These are phyloP conservation scores for Populus hybrid DNA, from an alignment of 441 rosid species.

Conservation along the genomic window DNA sequence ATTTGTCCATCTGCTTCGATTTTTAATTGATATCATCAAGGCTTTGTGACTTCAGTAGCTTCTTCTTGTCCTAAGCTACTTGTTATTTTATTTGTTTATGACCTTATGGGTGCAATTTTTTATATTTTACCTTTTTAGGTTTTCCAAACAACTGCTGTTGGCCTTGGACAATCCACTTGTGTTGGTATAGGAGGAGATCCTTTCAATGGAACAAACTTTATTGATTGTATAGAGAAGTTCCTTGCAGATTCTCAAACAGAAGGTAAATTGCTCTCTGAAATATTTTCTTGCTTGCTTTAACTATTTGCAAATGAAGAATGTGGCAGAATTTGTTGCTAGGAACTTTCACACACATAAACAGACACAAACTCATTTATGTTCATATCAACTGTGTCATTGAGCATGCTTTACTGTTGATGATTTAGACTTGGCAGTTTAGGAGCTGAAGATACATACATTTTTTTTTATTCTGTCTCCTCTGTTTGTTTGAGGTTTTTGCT, in stretches of 20 bases:
- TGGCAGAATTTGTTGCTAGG: not conserved
- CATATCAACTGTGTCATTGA: not conserved
- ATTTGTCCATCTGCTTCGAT: not conserved
- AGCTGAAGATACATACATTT: no score
- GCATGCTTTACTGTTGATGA: not conserved
- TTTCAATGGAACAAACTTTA: constrained; percentile 88
- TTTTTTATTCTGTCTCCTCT: not conserved
- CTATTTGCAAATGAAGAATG: not conserved
- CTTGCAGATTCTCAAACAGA: constrained; percentile 86
- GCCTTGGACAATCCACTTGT: constrained; percentile 87
- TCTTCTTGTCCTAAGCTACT: not conserved
- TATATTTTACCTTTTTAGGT: constrained; percentile 37
- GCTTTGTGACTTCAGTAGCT: not conserved
- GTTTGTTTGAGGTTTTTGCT: not conserved
- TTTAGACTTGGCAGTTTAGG: no score
- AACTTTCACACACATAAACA: not conserved
- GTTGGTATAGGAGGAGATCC: constrained; percentile 99
- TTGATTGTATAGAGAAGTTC: constrained; percentile 73
- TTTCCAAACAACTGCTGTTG: constrained; percentile 89
- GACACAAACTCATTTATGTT: not conserved
- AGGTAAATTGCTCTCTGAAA: constrained; percentile 38
- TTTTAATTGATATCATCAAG: not conserved
- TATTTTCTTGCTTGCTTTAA: not conserved
- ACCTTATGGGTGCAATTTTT: not conserved
- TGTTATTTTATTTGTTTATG: not conserved